These are phyloP conservation scores for Trichocladium antarcticum DNA, from an alignment of 495 filamentous ascomycete species.

Conservation along the genomic window DNA sequence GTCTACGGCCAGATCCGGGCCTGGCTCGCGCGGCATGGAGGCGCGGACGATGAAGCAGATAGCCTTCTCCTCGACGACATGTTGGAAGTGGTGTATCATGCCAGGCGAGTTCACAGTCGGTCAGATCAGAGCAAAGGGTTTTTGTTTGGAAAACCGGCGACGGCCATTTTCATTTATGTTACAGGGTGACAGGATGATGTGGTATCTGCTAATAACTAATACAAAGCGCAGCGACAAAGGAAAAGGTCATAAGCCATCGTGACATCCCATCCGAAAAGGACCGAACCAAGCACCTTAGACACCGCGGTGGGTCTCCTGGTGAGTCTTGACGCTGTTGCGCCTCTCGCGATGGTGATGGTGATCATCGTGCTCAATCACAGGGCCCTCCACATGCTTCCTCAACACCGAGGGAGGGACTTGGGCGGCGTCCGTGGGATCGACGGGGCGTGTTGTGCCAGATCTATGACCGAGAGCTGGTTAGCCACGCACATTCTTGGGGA, in stretches of 20 bases:
- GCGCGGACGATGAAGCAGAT: conserved; percentile 40
- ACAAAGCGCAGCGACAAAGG: background rate
- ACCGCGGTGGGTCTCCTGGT: conserved; percentile 33
- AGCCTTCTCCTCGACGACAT: conserved; percentile 38
- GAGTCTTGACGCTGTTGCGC: conserved; percentile 28
- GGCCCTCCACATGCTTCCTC: conserved; percentile 28
- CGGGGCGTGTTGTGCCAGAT: conserved; percentile 3
- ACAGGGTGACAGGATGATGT: background rate
- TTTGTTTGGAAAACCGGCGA: too few relatives aligned
- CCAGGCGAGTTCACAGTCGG: too few relatives aligned
- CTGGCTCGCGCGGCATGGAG: conserved; percentile 45
- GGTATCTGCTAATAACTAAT: conserved; percentile 4
- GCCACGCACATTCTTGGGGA: background rate
- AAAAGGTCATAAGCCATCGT: conserved; percentile 5
- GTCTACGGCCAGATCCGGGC: conserved; percentile 53
- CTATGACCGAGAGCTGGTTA: conserved; percentile 1
- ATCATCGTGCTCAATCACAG: conserved; percentile 30
- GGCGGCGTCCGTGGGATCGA: conserved; percentile 37
- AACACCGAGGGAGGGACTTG: conserved; percentile 40
- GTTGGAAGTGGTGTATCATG: too few relatives aligned
- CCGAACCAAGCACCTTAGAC: conserved; percentile 18
- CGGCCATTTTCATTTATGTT: too few relatives aligned
- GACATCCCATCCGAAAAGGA: background rate
- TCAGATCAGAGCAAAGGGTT: too few relatives aligned
- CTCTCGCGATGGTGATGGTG: conserved; percentile 25